Evolutionary conservation across 306 rosid genomes (phyloP).

Genomic region (Comarum palustre): DNA sequence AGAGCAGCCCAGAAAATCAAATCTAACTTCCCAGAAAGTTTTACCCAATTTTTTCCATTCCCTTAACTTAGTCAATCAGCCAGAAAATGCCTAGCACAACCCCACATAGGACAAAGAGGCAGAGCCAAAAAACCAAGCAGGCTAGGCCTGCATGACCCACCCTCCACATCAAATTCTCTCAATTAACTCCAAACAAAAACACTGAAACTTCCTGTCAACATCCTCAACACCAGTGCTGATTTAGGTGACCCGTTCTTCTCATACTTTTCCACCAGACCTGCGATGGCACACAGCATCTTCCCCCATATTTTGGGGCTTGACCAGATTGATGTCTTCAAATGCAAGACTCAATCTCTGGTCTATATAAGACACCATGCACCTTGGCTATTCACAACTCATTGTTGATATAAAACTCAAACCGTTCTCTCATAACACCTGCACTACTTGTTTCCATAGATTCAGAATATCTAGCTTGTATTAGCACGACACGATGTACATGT

Average conservation of each 20-base stretch:
- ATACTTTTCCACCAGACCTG: slow-evolving; percentile 6
- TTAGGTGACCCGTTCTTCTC: slow-evolving; percentile 13
- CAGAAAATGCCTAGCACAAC: neutral
- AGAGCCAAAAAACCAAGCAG: neutral
- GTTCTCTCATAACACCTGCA: slow-evolving; percentile 19
- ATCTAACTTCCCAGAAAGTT: slow-evolving; percentile 11
- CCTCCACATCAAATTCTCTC: neutral
- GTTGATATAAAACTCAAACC: neutral
- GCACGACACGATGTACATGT: neutral
- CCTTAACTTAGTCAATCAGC: neutral
- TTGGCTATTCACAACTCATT: neutral
- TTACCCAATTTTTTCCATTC: slow-evolving; percentile 19
- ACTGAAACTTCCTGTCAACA: neutral
- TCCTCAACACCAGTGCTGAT: neutral
- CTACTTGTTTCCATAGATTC: neutral
- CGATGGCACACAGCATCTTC: slow-evolving; percentile 37
- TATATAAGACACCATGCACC: slow-evolving; percentile 1
- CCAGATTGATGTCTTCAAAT: slow-evolving; percentile 10
- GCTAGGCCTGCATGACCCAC: slow-evolving; percentile 5
- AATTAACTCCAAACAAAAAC: neutral
- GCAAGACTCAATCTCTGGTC: neutral
- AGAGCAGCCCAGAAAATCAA: neutral
- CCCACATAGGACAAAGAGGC: neutral
- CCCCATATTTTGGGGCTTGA: slow-evolving; percentile 7
- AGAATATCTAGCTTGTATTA: neutral